Evolutionary conservation across 2,329 filamentous ascomycete species (phyloP), one percentile per base, ranked within the genome.

Genomic region (Colletotrichum agaves): DNA sequence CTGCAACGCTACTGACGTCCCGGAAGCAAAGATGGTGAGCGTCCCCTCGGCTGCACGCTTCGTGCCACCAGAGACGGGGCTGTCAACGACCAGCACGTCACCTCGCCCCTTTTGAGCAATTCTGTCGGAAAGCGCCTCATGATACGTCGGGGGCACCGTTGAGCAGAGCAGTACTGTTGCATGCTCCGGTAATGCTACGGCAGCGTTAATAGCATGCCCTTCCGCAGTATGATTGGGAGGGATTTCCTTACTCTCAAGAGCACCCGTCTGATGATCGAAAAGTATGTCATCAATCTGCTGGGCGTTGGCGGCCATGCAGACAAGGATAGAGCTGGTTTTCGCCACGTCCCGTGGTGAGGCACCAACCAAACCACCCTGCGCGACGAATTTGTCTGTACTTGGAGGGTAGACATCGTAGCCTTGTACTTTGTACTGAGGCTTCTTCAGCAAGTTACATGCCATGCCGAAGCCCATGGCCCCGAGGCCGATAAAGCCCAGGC

Each of bases 51-150:
- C 90, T 1, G 91, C 91, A 37, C 91, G 84, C 10, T 85, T 82
- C 0, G 89, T 87, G 1, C 91, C 91, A 0, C 91, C 91, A 0
- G 90, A 93, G 0, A 94, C 91, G 0, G 91, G 91, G 21, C 87
- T 85, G 77, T 93, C 91, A 57, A 94, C 85, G 58, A 93, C 85
- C 56, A 83, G 80, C 33, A 71, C 57, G 7, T 71, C 69, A 3
- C 35, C n/a, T 8, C 69, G 63, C 19, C 69, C 69, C 47, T 44
- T 37, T 27, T 47, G 55, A 27, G 60, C 60, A 37, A 71, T 63
- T n/a, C 61, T 59, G n/a, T 55, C 12, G 12, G 63, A 43, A 17
- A 71, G 31, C 39, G 23, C 21, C 33, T 71, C 63, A 43, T 68
- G 59, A 12, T 71, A 75, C 15, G 73, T 72, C 5, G 78, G 78